These are phyloP conservation scores for Chlamydomonas sphaeroides DNA, from an alignment of 139 green algal species.

Conservation along the genomic window DNA sequence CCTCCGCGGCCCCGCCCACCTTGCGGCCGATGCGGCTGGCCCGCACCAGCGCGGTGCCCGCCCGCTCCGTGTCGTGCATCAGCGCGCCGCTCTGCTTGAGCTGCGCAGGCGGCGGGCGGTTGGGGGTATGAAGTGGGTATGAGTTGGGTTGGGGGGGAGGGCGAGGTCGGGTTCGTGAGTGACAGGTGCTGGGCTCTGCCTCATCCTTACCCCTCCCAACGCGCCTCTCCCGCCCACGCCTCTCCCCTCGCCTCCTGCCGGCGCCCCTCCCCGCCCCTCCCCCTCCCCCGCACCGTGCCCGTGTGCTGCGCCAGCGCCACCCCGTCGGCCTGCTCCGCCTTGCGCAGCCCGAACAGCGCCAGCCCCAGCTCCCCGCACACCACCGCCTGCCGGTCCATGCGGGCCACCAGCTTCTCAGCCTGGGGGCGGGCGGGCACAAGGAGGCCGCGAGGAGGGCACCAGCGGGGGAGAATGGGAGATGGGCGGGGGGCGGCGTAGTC, in stretches of 20 bases:
- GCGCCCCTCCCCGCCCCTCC: not conserved
- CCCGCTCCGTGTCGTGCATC: conserved; percentile 41
- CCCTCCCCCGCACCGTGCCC: conserved; percentile 35
- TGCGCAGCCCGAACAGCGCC: conserved; percentile 52
- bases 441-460: too few relatives aligned
- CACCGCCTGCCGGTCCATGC: conserved; percentile 47
- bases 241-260: not conserved
- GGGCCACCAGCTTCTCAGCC: conserved; percentile 52
- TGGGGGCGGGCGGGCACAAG: conserved; percentile 4
- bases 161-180: not conserved
- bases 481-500: too few relatives aligned
- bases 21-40: conserved; percentile 33
- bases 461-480: too few relatives aligned
- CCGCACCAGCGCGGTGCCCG: conserved; percentile 53
- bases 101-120: not conserved
- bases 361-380: conserved; percentile 61
- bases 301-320: conserved; percentile 49
- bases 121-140: not conserved
- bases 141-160: too few relatives aligned
- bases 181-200: too few relatives aligned
- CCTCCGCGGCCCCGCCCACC: not conserved
- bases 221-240: not conserved
- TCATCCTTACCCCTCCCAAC: too few relatives aligned
- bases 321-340: conserved; percentile 58
- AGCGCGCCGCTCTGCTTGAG: conserved; percentile 53